phyloP scores from a whole-genome alignment of 2,329 filamentous ascomycete species.

The Scytalidium lignicola region DNA sequence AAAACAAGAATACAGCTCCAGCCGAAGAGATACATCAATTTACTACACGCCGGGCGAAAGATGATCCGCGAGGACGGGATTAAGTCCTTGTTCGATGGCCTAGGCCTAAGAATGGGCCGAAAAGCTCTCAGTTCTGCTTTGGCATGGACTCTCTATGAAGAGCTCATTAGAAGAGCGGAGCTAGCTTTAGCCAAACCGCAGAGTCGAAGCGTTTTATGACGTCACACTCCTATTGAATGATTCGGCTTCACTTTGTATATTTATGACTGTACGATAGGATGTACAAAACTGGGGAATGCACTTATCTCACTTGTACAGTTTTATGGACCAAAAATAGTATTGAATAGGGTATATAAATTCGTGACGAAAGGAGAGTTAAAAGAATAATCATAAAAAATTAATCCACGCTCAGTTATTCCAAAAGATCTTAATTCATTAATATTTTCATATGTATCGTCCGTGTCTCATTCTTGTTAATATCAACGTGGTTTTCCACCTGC shows the following conservation, averaged over 20 bases:
- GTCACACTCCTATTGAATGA: background rate
- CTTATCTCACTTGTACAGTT: background rate
- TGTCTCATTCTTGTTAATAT: background rate
- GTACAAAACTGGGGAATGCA: background rate
- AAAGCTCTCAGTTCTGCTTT: conserved; percentile 93
- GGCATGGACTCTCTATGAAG: conserved; percentile 96
- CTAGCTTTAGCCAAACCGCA: conserved; percentile 11
- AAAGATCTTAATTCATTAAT: background rate
- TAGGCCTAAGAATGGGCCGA: conserved; percentile 79
- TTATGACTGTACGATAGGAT: background rate
- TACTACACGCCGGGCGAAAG: conserved; percentile 66
- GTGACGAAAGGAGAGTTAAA: background rate
- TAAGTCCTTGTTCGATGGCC: conserved; percentile 76
- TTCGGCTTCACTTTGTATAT: background rate
- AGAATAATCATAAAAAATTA: background rate
- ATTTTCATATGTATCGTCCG: background rate
- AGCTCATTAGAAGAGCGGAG: conserved; percentile 71
- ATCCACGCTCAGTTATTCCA: background rate
- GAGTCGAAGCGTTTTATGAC: conserved; percentile 5
- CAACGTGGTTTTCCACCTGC: conserved; percentile 21
- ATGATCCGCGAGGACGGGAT: conserved; percentile 82
- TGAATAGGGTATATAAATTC: background rate
- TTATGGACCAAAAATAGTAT: background rate
- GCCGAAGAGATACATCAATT: conserved; percentile 76
- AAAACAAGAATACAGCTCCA: conserved; percentile 94